Conservation (phyloP, 208 protist species). For the Balamuthia mandrillaris region DNA sequence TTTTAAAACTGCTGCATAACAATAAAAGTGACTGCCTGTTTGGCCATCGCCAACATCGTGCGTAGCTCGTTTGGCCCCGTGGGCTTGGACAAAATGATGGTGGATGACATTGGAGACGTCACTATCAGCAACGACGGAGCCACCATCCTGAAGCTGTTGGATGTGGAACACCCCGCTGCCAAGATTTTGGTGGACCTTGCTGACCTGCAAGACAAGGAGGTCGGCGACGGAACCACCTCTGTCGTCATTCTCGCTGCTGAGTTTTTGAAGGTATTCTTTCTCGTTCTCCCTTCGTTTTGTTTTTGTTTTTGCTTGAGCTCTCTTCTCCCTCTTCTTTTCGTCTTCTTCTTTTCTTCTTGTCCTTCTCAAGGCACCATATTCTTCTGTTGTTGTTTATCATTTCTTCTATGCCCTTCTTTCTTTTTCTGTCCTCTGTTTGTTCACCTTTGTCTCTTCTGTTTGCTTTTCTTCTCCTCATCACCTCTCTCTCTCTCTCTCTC, state of each 20-base stretch:
- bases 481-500: too few relatives aligned
- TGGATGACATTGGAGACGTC: slow-evolving; percentile 99
- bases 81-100: slow-evolving; percentile 99
- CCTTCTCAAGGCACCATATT: too few relatives aligned
- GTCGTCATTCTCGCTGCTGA: slow-evolving; percentile 99
- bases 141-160: slow-evolving; percentile 85
- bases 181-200: slow-evolving; percentile 97
- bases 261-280: slow-evolving; percentile 89
- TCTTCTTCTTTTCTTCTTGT: too few relatives aligned
- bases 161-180: slow-evolving; percentile 89
- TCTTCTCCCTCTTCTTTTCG: too few relatives aligned
- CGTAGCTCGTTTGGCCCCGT: slow-evolving; percentile 99
- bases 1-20: too few relatives aligned
- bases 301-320: too few relatives aligned
- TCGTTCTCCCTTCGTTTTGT: too few relatives aligned
- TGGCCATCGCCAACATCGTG: slow-evolving; percentile 97
- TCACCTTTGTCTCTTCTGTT: too few relatives aligned
- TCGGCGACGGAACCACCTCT: slow-evolving; percentile 77
- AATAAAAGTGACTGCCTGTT: slow-evolving; percentile 92
- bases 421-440: too few relatives aligned
- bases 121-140: slow-evolving; percentile 99
- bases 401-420: too few relatives aligned
- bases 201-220: slow-evolving; percentile 98
- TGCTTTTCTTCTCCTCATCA: too few relatives aligned
- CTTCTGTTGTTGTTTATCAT: too few relatives aligned